These are phyloP conservation scores for Penicillium sp. DNA, from an alignment of 2,329 filamentous ascomycete species.

Conservation along the genomic window DNA sequence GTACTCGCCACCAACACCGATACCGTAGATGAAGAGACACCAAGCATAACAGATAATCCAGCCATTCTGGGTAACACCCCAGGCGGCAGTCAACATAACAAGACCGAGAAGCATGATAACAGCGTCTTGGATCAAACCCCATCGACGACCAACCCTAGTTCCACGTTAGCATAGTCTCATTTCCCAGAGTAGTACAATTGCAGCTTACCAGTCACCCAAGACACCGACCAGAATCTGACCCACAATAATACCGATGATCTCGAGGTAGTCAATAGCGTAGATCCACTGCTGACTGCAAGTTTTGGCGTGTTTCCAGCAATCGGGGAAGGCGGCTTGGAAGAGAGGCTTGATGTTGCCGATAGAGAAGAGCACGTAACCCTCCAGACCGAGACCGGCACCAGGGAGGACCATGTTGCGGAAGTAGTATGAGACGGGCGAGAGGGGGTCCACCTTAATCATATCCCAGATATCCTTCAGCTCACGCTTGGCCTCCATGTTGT, in stretches of 20 bases:
- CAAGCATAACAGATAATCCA: slow-evolving; percentile 98
- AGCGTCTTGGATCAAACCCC: slow-evolving; percentile 94
- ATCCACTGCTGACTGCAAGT: slow-evolving; percentile 80
- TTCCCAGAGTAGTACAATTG: background rate
- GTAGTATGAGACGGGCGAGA: slow-evolving; percentile 82
- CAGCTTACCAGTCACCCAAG: slow-evolving; percentile 63
- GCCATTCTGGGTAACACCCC: slow-evolving; percentile 82
- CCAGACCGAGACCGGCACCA: slow-evolving; percentile 85
- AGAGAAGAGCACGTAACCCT: slow-evolving; percentile 95
- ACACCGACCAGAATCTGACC: slow-evolving; percentile 87
- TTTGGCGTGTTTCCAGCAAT: slow-evolving; percentile 69
- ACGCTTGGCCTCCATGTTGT: slow-evolving; percentile 65
- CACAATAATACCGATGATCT: slow-evolving; percentile 92
- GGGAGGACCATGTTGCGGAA: slow-evolving; percentile 88
- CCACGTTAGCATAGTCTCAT: slow-evolving; percentile 5
- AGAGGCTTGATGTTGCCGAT: slow-evolving; percentile 89
- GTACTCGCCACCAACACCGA: slow-evolving; percentile 73
- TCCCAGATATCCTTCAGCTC: slow-evolving; percentile 68
- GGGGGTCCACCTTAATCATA: slow-evolving; percentile 84
- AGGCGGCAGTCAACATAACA: slow-evolving; percentile 85
- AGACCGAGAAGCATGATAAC: slow-evolving; percentile 91
- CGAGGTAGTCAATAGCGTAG: slow-evolving; percentile 81
- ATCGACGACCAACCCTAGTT: slow-evolving; percentile 79
- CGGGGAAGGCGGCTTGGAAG: slow-evolving; percentile 70
- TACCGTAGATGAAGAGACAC: slow-evolving; percentile 88